A percentile compares a stretch with the other conserved stretches of the same genome.
phyloP scores from a whole-genome alignment of 805 yeast species.

The Blastobotrys attinorum region DNA sequence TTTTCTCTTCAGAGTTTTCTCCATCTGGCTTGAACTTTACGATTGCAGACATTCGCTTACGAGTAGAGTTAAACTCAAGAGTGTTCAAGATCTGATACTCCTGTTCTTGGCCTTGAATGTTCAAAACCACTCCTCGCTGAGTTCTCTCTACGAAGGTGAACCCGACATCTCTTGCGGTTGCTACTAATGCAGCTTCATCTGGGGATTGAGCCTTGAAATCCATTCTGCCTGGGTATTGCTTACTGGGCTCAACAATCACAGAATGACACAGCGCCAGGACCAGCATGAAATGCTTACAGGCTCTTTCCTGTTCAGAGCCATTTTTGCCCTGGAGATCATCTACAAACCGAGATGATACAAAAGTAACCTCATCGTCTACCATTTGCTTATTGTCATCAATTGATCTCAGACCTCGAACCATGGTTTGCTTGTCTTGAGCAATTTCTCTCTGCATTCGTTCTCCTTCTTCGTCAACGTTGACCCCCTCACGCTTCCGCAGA shows the following conservation, averaged over 20 bases:
- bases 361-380: slow-evolving; percentile 48
- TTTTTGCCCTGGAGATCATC: slow-evolving; percentile 40
- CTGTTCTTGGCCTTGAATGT: slow-evolving; percentile 39
- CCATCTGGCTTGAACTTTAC: slow-evolving; percentile 36
- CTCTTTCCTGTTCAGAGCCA: slow-evolving; percentile 38
- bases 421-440: slow-evolving; percentile 37
- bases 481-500: slow-evolving; percentile 55
- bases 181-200: slow-evolving; percentile 75
- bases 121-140: slow-evolving; percentile 41
- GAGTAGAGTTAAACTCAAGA: slow-evolving; percentile 63
- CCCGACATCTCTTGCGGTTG: slow-evolving; percentile 72
- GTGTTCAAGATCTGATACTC: slow-evolving; percentile 50
- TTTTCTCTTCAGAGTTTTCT: slow-evolving; percentile 25
- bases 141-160: slow-evolving; percentile 52
- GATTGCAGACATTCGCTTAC: slow-evolving; percentile 75
- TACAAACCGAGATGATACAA: slow-evolving; percentile 56
- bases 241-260: slow-evolving; percentile 54
- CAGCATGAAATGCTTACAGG: slow-evolving; percentile 56
- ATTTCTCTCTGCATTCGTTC: slow-evolving; percentile 40
- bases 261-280: slow-evolving; percentile 73
- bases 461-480: slow-evolving; percentile 49
- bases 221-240: slow-evolving; percentile 29
- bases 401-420: slow-evolving; percentile 38
- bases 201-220: slow-evolving; percentile 79
- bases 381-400: slow-evolving; percentile 42